Base-by-base conservation (phyloP, 306 rosid species). In the Luffa acutangula region DNA sequence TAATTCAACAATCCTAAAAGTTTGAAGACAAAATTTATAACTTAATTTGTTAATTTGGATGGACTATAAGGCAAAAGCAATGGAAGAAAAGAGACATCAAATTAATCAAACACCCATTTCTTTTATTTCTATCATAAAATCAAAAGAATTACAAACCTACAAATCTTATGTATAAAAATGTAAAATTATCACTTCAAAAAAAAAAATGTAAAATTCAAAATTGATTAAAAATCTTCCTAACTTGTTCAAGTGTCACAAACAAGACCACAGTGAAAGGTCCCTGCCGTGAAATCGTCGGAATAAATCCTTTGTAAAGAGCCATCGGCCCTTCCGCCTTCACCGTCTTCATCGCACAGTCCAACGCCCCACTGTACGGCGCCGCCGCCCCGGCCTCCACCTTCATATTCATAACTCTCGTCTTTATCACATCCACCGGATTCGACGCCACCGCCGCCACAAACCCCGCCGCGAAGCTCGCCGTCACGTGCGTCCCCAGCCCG, bases 341-440 rank as follows among this genome's bases (percentile, higher is more conserved):
- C n/a, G 97, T 91, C 79, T 90, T 90, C 10, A 93, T 1, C 0
- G 91, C 95, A 80, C 98, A 93, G 62, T 93, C 95, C 43, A 91
- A 15, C 1, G 98, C 95, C 54, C 98, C 98, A 39, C n/a, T 84
- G 46, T 89, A 91, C 0, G 92, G 91, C 12, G 93, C 79, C 4
- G 31, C 81, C 71, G 51, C 85, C 15, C 90, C 98, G 0, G 79
- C 6, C 83, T 84, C 97, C 86, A 87, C 91, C 88, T 85, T 88
- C 98, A 91, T 93, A 54, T 86, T 93, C 98, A 93, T 93, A 31
- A 90, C 98, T 84, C 98, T 87, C 0, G 97, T 93, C 87, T 93
- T 93, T 8, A 93, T 93, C 78, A 93, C 98, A 60, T 93, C 98
- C 82, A 93, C 88, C 20, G 97, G 97, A 9, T 93, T 93, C 74